Evolutionary conservation across 2,329 filamentous ascomycete species (phyloP).

Genomic region (Colletotrichum sp.): DNA sequence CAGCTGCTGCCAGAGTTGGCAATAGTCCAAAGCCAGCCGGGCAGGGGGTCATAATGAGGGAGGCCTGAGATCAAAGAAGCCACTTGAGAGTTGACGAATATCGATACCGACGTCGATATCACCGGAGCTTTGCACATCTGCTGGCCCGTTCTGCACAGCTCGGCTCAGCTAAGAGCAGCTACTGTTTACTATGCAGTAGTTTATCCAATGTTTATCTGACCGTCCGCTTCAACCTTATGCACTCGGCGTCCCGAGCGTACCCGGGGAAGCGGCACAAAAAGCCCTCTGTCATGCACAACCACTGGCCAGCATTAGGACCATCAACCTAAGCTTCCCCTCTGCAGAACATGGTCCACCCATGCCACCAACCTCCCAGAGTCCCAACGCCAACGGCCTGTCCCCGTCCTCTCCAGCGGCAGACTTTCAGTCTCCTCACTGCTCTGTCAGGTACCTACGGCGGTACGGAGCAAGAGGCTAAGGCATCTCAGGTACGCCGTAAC

Average conservation of each 20-base stretch:
- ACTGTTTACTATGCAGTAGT: not conserved
- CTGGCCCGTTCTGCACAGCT: not conserved
- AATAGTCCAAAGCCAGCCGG: not conserved
- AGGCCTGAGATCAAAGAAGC: not conserved
- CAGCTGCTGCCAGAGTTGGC: not conserved
- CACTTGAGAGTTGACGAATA: not conserved
- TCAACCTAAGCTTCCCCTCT: not conserved
- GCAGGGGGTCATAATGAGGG: not conserved
- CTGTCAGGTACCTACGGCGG: not conserved
- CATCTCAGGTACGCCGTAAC: not conserved
- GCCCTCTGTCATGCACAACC: conserved; percentile 6
- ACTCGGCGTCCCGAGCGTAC: conserved; percentile 1
- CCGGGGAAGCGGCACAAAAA: conserved; percentile 11
- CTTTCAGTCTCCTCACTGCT: not conserved
- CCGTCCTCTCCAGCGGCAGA: not conserved
- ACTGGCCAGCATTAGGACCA: not conserved
- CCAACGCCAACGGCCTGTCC: not conserved
- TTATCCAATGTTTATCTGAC: conserved; percentile 18
- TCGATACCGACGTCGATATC: not conserved
- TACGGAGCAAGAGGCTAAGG: not conserved
- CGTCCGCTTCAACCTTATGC: conserved; percentile 7
- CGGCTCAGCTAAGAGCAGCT: not conserved
- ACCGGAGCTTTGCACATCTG: not conserved
- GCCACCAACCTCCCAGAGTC: not conserved
- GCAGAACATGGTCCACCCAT: conserved; percentile 14